Base-by-base conservation (phyloP, 139 green algal genomes). In the Prasinococcaceae sp. region DNA sequence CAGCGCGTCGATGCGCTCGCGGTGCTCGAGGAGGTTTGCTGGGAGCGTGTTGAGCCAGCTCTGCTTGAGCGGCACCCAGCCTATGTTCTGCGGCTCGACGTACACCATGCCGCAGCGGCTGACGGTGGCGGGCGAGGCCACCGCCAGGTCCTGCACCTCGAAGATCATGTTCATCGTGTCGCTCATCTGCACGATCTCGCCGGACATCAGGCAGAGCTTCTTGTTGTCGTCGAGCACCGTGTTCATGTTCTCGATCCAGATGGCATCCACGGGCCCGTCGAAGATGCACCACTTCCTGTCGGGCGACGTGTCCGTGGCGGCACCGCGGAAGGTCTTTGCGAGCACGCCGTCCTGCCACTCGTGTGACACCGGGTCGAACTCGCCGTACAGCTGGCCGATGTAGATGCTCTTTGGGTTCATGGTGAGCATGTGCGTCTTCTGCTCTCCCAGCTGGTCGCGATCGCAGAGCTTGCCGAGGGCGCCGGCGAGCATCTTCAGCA, bases 141-240 rank as follows among this genome's bases (percentile, higher is more conserved):
- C 48, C n/a, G 53, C 50, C 6, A 73, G 53, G 46, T 73, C 64
- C 38, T 53, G 28, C 51, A 73, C 64, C 50, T 73, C 64, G 28
- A 73, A 73, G 40, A 73, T 71, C 60, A 73, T 71, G 46, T 66
- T 70, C 64, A 73, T 73, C 16, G 30, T 22, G 19, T 19, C 39
- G 29, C 40, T 61, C 70, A 85, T 81, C 53, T 82, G 76, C 33
- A 85, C 78, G 61, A 85, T 85, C 65, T 85, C 77, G 14, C 77
- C 70, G 50, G 43, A 53, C 48, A 83, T 83, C 24, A 85, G 65
- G 63, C 78, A 86, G 27, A 86, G 74, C 67, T 85, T 85, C 62
- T 85, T 85, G 79, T 85, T 86, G 74, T 87, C 79, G 64, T 87
- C 79, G 46, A 88, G 68, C 59, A 87, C 51, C 17, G 39, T 61